A percentile compares a stretch with the other conserved stretches of the same genome.
phyloP scores from a whole-genome alignment of 129 eudicot genomes.

The Calendula officinalis region DNA sequence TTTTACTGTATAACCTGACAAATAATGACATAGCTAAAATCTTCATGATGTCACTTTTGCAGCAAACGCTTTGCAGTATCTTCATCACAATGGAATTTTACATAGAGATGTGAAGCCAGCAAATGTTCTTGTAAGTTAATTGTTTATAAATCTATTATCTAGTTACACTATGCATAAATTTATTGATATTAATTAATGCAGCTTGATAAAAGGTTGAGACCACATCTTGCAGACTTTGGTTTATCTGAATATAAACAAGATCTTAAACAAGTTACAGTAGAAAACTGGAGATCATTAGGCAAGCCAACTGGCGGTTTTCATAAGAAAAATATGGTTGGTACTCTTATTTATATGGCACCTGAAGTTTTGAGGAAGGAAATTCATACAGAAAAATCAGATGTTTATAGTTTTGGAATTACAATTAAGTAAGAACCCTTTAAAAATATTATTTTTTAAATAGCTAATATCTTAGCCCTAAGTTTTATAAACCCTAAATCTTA shows the following conservation, averaged over 20 bases:
- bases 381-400: slow-evolving; percentile 87
- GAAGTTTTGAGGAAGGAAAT: slow-evolving; percentile 83
- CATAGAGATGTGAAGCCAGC: slow-evolving; percentile 99
- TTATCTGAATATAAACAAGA: slow-evolving; percentile 83
- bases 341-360: slow-evolving; percentile 98
- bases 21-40: not conserved
- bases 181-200: slow-evolving; percentile 32
- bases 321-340: slow-evolving; percentile 98
- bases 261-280: slow-evolving; percentile 58
- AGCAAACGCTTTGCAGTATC: slow-evolving; percentile 90
- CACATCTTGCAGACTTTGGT: slow-evolving; percentile 96
- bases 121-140: slow-evolving; percentile 80
- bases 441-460: no score
- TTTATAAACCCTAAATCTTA: slow-evolving; percentile 12
- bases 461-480: no score
- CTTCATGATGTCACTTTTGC: slow-evolving; percentile 32
- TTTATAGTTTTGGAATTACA: slow-evolving; percentile 82
- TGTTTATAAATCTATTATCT: not conserved
- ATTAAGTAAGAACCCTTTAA: slow-evolving; percentile 62
- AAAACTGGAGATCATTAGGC: slow-evolving; percentile 90
- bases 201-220: slow-evolving; percentile 63
- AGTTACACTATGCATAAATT: not conserved
- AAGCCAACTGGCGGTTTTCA: slow-evolving; percentile 98
- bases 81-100: slow-evolving; percentile 81
- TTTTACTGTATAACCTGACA: not conserved